These are phyloP conservation scores for Populus pruinosa DNA, from an alignment of 345 rosid genomes.

Conservation along the genomic window DNA sequence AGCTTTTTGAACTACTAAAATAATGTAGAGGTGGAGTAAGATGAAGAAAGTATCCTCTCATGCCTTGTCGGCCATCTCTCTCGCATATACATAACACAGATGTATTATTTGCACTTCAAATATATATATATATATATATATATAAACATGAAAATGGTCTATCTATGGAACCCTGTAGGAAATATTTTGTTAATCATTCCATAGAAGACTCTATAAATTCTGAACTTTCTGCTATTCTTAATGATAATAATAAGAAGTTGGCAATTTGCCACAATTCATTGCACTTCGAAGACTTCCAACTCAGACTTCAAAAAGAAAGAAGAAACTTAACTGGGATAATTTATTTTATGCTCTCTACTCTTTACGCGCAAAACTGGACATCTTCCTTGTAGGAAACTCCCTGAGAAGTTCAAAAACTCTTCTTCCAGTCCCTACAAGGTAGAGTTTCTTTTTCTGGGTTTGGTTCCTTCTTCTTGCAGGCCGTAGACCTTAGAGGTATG, in stretches of 20 bases:
- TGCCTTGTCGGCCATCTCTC: conserved; percentile 56
- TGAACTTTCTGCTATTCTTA: conserved; percentile 14
- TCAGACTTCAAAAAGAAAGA: conserved; percentile 9
- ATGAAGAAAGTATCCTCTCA: conserved; percentile 25
- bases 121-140: not conserved
- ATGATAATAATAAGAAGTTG: conserved; percentile 14
- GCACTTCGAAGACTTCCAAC: conserved; percentile 2
- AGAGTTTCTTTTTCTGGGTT: conserved; percentile 15
- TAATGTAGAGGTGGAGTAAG: conserved; percentile 26
- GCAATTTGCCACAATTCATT: conserved; percentile 12
- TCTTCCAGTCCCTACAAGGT: conserved; percentile 3
- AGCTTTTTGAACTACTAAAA: conserved; percentile 22
- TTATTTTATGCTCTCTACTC: conserved; percentile 16
- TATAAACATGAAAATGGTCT: not conserved
- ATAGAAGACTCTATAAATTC: conserved; percentile 11
- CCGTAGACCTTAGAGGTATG: conserved; percentile 29
- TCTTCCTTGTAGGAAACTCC: conserved; percentile 17
- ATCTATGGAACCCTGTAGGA: conserved; percentile 10
- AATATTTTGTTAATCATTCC: conserved; percentile 27
- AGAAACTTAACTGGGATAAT: conserved; percentile 1
- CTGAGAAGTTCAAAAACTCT: conserved; percentile 17
- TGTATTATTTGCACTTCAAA: not conserved
- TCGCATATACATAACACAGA: not conserved
- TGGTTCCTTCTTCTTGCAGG: conserved; percentile 8
- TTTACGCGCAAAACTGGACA: conserved; percentile 18